These are phyloP conservation scores for Cyberlindnera mrakii DNA, from an alignment of 805 yeast genomes.

Conservation along the genomic window DNA sequence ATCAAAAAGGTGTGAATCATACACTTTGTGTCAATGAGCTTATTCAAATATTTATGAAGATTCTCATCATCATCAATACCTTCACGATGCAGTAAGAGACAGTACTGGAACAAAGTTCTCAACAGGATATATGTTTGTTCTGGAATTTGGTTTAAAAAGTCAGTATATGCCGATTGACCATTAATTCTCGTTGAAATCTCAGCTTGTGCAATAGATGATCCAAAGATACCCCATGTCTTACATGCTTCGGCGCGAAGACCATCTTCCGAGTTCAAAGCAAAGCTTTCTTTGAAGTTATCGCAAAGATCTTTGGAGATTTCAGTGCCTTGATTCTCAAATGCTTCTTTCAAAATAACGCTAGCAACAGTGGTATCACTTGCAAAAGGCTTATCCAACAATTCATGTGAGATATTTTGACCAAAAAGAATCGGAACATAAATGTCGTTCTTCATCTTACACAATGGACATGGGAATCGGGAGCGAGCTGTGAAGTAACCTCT, in stretches of 20 bases:
- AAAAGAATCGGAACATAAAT: slow-evolving; percentile 59
- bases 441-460: slow-evolving; percentile 82
- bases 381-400: background rate
- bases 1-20: slow-evolving; percentile 8
- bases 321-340: background rate
- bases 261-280: background rate
- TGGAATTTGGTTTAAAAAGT: slow-evolving; percentile 28
- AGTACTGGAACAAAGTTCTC: slow-evolving; percentile 22
- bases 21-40: background rate
- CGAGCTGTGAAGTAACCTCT: slow-evolving; percentile 44
- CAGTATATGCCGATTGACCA: slow-evolving; percentile 25
- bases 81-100: slow-evolving; percentile 2
- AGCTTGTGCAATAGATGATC: slow-evolving; percentile 37
- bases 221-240: slow-evolving; percentile 1
- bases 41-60: background rate
- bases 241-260: slow-evolving; percentile 31
- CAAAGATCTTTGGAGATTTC: background rate
- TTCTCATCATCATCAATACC: background rate
- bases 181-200: slow-evolving; percentile 56
- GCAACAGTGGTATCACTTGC: background rate
- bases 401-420: background rate
- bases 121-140: slow-evolving; percentile 35
- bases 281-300: background rate
- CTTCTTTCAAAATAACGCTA: background rate
- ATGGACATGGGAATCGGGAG: slow-evolving; percentile 82